Base-by-base conservation (phyloP, 768 basidiomycete species). In the Cubamyces lactineus region DNA sequence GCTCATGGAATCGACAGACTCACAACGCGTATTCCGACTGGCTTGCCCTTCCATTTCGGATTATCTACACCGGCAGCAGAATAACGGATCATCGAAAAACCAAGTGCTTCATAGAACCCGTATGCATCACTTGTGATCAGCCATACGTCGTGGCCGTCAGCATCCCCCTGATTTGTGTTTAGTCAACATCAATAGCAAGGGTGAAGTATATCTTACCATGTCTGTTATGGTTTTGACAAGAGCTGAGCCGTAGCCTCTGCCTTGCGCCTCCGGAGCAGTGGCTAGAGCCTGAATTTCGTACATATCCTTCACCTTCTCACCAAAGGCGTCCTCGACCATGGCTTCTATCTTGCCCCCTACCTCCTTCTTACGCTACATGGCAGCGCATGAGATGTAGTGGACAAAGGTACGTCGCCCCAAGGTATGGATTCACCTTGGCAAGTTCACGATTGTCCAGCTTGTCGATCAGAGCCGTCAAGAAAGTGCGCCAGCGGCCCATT, bases 41-140 rank as follows among this genome's bases (percentile, higher is more conserved):
- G 59, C 28, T 49, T 26, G 11, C 39, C 53, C 11, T 61, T 17
- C 69, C 69, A 70, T 1, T 57, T 50, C 5, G 66, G 62, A 50
- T 67, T 64, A 39, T 64, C 48, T 1, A 28, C 50, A 2, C 69
- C 69, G 5, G 64, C 26, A 13, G 13, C 11, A 15, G 43, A 26
- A 23, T 19, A n/a, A 1, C 38, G 2, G 5, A 62, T 47, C 1
- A 52, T 24, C 0, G 40, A 11, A 45, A 70, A 70, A 12, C 69
- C 66, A 15, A 66, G 49, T 5, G 43, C 30, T 28, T 66, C 54
- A 30, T 66, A 70, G 53, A 70, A 70, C 15, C 6, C 59, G 24
- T 23, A 55, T 17, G 61, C 52, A 21, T 66, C 64, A 21, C 60
- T 57, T 1, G 64, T 57, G 2, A 66, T 16, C 1, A 69, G 41